A percentile compares a stretch with the other conserved stretches of the same genome.
Conservation (phyloP, 345 rosid species). For the Syzygium aqueum region DNA sequence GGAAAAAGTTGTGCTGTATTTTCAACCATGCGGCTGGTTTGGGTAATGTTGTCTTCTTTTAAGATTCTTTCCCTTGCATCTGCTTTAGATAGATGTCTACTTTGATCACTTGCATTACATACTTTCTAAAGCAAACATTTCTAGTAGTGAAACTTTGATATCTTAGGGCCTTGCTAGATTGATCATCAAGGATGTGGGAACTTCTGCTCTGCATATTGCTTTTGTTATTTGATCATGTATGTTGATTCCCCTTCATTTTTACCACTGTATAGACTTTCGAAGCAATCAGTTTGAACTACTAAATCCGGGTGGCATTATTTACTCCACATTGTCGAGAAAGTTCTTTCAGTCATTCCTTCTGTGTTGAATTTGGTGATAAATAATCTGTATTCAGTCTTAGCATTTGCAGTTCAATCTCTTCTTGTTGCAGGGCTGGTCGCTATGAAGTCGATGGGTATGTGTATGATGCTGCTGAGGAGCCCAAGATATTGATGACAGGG, state of each 20-base stretch:
- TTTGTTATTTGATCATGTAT: not conserved
- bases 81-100: not conserved
- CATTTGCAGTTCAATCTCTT: not conserved
- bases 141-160: not conserved
- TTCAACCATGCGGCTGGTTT: conserved; percentile 84
- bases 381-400: not conserved
- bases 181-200: not conserved
- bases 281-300: not conserved
- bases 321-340: not conserved
- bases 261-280: not conserved
- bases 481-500: conserved; percentile 73
- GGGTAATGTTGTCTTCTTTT: conserved; percentile 34
- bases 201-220: not conserved
- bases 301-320: not conserved
- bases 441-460: conserved; percentile 86
- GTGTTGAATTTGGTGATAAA: not conserved
- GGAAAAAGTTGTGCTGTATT: conserved; percentile 65
- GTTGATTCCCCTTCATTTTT: not conserved
- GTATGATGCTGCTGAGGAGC: conserved; percentile 65
- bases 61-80: not conserved
- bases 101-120: not conserved
- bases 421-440: conserved; percentile 58
- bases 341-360: not conserved
- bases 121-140: not conserved
- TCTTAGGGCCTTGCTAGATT: not conserved